A percentile compares a stretch with the other conserved stretches of the same genome.
Conservation (phyloP, 306 rosid species). For the Sechiopsis laciniata region DNA sequence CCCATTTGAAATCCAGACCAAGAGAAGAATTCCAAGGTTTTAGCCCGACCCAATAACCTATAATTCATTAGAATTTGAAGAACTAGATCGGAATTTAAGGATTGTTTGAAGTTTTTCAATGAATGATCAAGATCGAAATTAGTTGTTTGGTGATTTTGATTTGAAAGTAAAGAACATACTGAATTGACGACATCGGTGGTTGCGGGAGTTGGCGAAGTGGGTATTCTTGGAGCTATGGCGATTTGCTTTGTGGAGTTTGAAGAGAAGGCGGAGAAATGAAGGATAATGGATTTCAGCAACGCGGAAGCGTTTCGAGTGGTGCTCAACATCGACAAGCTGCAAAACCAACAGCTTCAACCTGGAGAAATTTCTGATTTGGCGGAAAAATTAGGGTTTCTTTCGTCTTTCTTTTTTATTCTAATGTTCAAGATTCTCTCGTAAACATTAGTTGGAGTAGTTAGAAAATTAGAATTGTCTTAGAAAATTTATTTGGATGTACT, state of each 20-base stretch:
- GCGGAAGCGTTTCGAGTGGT: not conserved
- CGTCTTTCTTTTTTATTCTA: too few relatives aligned
- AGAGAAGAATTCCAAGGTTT: conserved; percentile 53
- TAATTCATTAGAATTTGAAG: conserved; percentile 50
- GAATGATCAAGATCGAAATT: conserved; percentile 28
- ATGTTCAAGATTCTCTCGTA: too few relatives aligned
- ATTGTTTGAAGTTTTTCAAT: conserved; percentile 29
- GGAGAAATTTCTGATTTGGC: not conserved
- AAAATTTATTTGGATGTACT: too few relatives aligned
- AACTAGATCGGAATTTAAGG: conserved; percentile 41
- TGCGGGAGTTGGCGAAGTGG: conserved; percentile 25
- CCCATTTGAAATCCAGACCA: conserved; percentile 61
- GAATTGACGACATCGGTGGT: conserved; percentile 25
- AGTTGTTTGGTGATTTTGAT: conserved; percentile 22
- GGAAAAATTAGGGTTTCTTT: too few relatives aligned
- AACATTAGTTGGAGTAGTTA: too few relatives aligned
- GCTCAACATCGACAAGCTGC: conserved; percentile 6
- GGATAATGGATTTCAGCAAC: not conserved
- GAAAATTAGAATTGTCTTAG: too few relatives aligned
- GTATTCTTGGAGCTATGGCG: conserved; percentile 27
- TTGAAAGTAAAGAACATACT: conserved; percentile 39
- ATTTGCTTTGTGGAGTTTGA: conserved; percentile 17
- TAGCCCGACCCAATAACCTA: conserved; percentile 52
- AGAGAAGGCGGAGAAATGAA: not conserved
- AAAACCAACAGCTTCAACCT: not conserved